Conservation (phyloP, 768 basidiomycete genomes). For the Psilocybe cyanescens region DNA sequence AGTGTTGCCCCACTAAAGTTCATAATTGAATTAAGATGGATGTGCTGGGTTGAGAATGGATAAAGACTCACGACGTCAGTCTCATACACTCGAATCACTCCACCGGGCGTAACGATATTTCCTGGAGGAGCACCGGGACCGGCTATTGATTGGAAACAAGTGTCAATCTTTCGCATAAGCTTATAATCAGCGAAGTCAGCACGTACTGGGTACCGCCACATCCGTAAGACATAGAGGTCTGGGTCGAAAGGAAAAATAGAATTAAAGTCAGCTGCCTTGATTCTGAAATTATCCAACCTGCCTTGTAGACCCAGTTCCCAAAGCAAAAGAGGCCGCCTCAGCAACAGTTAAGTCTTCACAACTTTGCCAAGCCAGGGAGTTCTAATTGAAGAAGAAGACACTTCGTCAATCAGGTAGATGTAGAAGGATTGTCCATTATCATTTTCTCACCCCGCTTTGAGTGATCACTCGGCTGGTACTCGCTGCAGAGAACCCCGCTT, state of each 20-base stretch:
- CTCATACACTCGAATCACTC: neutral
- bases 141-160: neutral
- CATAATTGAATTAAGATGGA: neutral
- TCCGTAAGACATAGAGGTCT: neutral
- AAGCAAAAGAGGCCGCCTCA: neutral
- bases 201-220: neutral
- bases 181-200: neutral
- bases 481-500: neutral
- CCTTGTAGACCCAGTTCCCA: neutral
- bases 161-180: neutral
- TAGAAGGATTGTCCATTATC: neutral
- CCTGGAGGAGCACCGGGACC: neutral
- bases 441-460: neutral
- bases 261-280: neutral
- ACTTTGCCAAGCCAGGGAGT: neutral
- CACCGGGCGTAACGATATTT: neutral
- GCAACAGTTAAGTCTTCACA: neutral
- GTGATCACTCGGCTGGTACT: neutral
- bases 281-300: neutral
- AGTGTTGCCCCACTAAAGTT: neutral
- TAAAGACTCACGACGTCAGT: neutral
- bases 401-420: neutral
- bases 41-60: neutral
- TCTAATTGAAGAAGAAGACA: neutral
- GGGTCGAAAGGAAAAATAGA: neutral